These are phyloP conservation scores for Tolypocladium amazonense DNA, from an alignment of 2,329 filamentous ascomycete genomes.

Conservation along the genomic window DNA sequence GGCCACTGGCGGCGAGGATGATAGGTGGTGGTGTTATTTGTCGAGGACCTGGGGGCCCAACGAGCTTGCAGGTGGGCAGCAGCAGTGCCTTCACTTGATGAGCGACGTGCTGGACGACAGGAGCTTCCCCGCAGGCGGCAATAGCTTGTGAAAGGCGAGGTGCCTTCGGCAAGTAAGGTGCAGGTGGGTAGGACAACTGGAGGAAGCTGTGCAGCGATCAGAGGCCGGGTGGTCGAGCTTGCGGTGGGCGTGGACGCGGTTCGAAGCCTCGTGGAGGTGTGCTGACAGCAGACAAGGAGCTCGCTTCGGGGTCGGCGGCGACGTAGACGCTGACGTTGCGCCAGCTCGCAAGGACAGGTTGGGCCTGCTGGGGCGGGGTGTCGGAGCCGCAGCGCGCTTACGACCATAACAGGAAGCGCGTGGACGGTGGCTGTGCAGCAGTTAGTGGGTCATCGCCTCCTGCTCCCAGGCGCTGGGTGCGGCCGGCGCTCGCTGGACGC, in stretches of 20 bases:
- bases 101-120: not conserved
- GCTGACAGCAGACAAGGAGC: slow-evolving; percentile 2
- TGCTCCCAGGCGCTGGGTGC: not conserved
- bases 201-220: not conserved
- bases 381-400: not conserved
- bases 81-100: not conserved
- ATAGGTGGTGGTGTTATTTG: not conserved
- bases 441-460: not conserved
- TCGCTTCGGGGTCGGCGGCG: slow-evolving; percentile 6
- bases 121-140: not conserved
- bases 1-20: not conserved
- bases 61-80: not conserved
- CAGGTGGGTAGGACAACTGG: not conserved
- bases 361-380: slow-evolving; percentile 5
- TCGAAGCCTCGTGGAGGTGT: slow-evolving; percentile 3
- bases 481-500: not conserved
- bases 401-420: not conserved
- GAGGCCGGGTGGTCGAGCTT: slow-evolving; percentile 1
- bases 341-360: not conserved
- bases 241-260: not conserved
- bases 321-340: slow-evolving; percentile 8
- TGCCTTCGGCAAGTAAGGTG: not conserved
- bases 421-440: not conserved
- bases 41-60: not conserved
- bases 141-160: not conserved